Base-by-base conservation (phyloP, 2,329 filamentous ascomycete species). In the Phaeosphaeriaceae sp. region DNA sequence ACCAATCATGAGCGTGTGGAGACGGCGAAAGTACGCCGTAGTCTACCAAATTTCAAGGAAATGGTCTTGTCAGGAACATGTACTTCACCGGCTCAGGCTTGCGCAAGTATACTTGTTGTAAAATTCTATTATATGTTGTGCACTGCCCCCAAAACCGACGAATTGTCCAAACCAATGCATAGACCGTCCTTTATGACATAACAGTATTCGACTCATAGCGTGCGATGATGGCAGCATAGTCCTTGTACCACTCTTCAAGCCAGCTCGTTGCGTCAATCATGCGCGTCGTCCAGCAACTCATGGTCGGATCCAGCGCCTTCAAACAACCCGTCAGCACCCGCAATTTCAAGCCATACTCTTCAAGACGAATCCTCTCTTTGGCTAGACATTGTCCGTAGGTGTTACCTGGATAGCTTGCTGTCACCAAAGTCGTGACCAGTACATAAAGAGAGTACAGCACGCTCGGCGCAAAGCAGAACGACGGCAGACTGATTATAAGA, bases 241-340 rank as follows among this genome's bases (percentile, higher is more conserved):
- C 66, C 11, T 63, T 62, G 24, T 70, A 66, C 69, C 69, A 72
- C 19, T 66, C 56, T 56, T 66, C 67, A 51, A 72, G 48, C 69
- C 68, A 72, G 15, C 60, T 51, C n/a, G 68, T 68, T 47, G 69
- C 69, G 36, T 72, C 68, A 22, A 72, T 56, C 57, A 72, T 53
- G n/a, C 67, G 67, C 19, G 67, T 71, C 9, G 69, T 69, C 19
- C 50, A 71, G 40, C 62, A 69, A 57, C 65, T 71, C 56, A 72
- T 47, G 3, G 64, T 70, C 1, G 69, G 68, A 56, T 72, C 69
- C 7, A 69, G 40, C 31, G 22, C 41, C 45, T 56, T 69, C 40
- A 71, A 53, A 7, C 44, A 36, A n/a, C 46, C 45, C 17, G 62
- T 60, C 48, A 70, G 20, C 17, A 41, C 61, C 20, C 62, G 62